Evolutionary conservation across 768 basidiomycete species (phyloP), one percentile per base, ranked within the genome.

Genomic region (Phylloporus sp.): DNA sequence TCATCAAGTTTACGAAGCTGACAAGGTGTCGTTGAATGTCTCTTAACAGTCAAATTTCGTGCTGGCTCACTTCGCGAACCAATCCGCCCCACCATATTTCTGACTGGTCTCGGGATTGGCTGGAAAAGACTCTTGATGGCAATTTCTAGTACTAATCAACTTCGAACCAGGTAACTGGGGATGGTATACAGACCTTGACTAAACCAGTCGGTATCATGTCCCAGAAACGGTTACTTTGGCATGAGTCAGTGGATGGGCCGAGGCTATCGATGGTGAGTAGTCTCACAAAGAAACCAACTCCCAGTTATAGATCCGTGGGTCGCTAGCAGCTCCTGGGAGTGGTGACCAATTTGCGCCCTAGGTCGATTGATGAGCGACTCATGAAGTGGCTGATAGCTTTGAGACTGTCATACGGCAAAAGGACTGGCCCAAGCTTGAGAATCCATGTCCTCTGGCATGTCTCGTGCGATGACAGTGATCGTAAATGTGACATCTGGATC

Each of bases 291-390:
- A 72, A 23, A 57, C 46, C 38, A 54, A 56, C 53, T 79, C 79
- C 72, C 76, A 74, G 40, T 60, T 55, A 27, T 66, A 54, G 16
- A 65, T 59, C 27, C 69, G 67, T 42, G 59, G 66, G 39, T 76
- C 71, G 16, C 55, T 62, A 15, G 53, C 65, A 16, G 63, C 66
- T 40, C 73, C 66, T 9, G 74, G 69, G 49, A 75, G 61, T 16
- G 77, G 75, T 8, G 72, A 69, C 77, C 78, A 79, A 52, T 73
- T 71, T 31, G 76, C 78, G 23, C 76, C 77, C 77, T 78, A 49
- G 5, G 3, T 26, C 20, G 22, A 36, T 18, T 6, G 22, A 28
- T 57, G 18, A 39, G 40, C 2, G 10, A 41, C n/a, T n/a, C n/a
- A n/a, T n/a, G n/a, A 24, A 20, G n/a, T 16, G 48, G 15, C 12